Conservation (phyloP, 257 asterid genomes). For the Fraxinus cuspidata region DNA sequence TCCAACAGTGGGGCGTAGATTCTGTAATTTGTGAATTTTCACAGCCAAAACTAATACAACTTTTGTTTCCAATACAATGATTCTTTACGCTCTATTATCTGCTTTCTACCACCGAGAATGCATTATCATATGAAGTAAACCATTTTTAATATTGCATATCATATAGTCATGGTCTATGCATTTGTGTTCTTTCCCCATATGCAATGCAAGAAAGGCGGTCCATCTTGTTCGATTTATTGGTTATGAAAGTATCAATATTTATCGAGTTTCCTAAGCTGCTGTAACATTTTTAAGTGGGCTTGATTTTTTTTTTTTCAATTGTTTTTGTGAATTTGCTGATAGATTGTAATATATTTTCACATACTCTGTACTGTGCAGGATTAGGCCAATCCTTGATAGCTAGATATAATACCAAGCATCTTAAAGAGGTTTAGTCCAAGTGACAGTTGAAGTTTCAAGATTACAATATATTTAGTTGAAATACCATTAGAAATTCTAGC, state of each 20-base stretch:
- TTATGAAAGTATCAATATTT: too few relatives aligned
- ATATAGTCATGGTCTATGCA: not conserved
- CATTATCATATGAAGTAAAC: conserved; percentile 10
- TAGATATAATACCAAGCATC: not conserved
- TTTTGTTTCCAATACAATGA: conserved; percentile 4
- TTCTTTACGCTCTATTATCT: not conserved
- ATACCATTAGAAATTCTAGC: not conserved
- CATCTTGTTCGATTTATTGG: not conserved
- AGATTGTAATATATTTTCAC: not conserved
- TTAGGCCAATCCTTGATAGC: not conserved
- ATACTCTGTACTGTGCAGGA: not conserved
- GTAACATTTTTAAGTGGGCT: not conserved
- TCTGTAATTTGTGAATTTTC: conserved; percentile 24
- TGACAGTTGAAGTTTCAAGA: not conserved
- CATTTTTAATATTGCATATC: not conserved
- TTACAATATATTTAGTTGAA: conserved; percentile 1
- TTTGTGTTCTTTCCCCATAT: not conserved
- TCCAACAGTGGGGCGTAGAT: conserved; percentile 41
- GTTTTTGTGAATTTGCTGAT: not conserved
- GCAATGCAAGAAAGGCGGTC: not conserved
- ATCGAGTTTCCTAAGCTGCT: not conserved
- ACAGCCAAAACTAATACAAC: conserved; percentile 17
- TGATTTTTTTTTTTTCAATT: not conserved
- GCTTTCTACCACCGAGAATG: conserved; percentile 3
- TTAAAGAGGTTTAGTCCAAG: not conserved